Conservation (phyloP, 139 green algal genomes). For the Gonium pectorale region DNA sequence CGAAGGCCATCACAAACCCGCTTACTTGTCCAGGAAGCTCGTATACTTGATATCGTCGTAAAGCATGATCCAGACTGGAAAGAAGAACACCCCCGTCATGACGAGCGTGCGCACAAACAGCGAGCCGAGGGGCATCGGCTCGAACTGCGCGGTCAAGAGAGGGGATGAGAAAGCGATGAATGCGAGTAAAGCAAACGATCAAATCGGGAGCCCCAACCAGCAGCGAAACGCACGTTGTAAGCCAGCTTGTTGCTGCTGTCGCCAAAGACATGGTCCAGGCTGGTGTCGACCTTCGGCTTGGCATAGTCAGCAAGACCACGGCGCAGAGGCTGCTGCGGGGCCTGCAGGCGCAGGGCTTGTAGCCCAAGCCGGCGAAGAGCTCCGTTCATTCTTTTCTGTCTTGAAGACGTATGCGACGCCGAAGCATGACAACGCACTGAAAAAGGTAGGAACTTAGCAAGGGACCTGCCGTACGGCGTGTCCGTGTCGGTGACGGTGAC, state of each 20-base stretch:
- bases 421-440: too few relatives aligned
- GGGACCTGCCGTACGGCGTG: too few relatives aligned
- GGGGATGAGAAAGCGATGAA: not conserved
- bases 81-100: conserved; percentile 38
- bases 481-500: too few relatives aligned
- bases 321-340: conserved; percentile 1
- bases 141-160: conserved; percentile 25
- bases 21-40: conserved; percentile 39
- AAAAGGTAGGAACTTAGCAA: too few relatives aligned
- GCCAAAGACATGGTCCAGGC: conserved; percentile 47
- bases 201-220: too few relatives aligned
- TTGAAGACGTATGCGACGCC: too few relatives aligned
- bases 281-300: conserved; percentile 47
- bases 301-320: conserved; percentile 20
- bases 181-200: too few relatives aligned
- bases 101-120: conserved; percentile 21
- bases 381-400: conserved; percentile 15
- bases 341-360: conserved; percentile 1
- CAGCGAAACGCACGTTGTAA: conserved; percentile 40
- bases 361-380: conserved; percentile 17
- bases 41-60: conserved; percentile 40
- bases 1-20: too few relatives aligned
- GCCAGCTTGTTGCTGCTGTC: conserved; percentile 48
- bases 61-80: conserved; percentile 34
- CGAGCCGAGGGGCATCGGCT: conserved; percentile 34